Evolutionary conservation across 495 filamentous ascomycete genomes (phyloP).

Genomic region (Penicillium argentinense): DNA sequence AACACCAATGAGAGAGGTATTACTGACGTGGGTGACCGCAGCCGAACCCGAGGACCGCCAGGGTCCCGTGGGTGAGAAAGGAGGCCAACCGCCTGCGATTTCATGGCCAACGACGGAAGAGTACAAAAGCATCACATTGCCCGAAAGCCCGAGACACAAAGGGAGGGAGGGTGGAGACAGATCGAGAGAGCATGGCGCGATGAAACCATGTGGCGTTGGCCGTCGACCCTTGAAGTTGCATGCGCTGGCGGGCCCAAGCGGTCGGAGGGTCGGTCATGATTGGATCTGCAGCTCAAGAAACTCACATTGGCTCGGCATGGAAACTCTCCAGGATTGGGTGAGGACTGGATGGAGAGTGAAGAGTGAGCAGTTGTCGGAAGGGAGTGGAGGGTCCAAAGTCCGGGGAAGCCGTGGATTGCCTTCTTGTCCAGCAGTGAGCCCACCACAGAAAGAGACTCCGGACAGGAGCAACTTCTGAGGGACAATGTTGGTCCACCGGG

Average conservation of each 20-base stretch:
- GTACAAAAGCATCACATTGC: too few relatives aligned
- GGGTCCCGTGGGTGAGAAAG: background rate
- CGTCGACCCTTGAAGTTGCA: slow-evolving; percentile 21
- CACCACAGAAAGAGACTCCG: too few relatives aligned
- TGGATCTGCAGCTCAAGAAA: background rate
- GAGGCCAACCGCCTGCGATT: background rate
- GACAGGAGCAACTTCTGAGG: background rate
- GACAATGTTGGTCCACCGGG: too few relatives aligned
- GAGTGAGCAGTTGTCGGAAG: background rate
- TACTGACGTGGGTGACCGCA: too few relatives aligned
- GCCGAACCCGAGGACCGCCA: too few relatives aligned
- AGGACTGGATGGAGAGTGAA: background rate
- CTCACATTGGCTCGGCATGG: background rate
- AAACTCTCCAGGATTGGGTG: background rate
- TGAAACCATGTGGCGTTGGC: slow-evolving; percentile 27
- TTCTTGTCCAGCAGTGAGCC: background rate
- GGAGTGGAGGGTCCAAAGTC: background rate
- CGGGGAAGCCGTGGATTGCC: too few relatives aligned
- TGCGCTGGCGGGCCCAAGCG: slow-evolving; percentile 5
- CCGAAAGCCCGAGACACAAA: slow-evolving; percentile 3
- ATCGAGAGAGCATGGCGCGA: slow-evolving; percentile 8
- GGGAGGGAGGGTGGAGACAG: slow-evolving; percentile 10
- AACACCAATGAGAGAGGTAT: background rate
- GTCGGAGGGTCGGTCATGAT: slow-evolving; percentile 1
- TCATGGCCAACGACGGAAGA: too few relatives aligned